Base-by-base conservation (phyloP, 2,329 filamentous ascomycete species). In the Cercospora nicotianae region DNA sequence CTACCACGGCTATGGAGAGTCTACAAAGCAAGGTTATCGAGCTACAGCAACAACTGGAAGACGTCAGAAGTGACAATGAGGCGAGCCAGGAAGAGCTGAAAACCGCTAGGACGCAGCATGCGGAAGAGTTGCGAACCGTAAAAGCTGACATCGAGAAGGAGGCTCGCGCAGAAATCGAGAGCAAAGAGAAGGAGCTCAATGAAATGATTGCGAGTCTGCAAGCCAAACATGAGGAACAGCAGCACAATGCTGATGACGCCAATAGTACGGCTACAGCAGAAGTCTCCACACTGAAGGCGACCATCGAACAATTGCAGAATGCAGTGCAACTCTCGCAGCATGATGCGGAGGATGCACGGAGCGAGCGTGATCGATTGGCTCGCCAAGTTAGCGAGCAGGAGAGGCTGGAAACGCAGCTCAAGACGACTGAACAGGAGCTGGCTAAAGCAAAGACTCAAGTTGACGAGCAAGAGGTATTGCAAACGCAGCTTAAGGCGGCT, bases 241-340 rank as follows among this genome's bases (percentile, higher is more conserved):
- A 72, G 60, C 69, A 71, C 53, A 66, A 60, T 31, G 69, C 64
- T 6, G 68, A 72, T 26, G 67, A 73, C 28, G 48, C 64, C 10
- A 69, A 55, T 13, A 13, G 23, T 26, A 20, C 36, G 20, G 65
- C 57, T 31, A 70, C 73, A 45, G 39, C 69, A 23, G 69, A 73
- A 42, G 58, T 58, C 9, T 42, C 53, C n/a, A 62, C 48, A 39
- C 57, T 65, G 39, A 63, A 66, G 10, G 63, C 65, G 10, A 63
- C 73, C 12, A 64, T 72, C 16, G 68, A 72, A 31, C 65, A 64
- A 13, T 59, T 75, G 26, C 72, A 74, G 61, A 67, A 68, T 48
- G 65, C 75, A 65, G 58, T 76, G 10, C 69, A 72, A 42, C 57
- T 51, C 20, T 39, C 70, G 30, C 71, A 75, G 65, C 69, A 73